These are phyloP conservation scores for Colletotrichum viniferum DNA, from an alignment of 2,329 filamentous ascomycete species.

Conservation along the genomic window DNA sequence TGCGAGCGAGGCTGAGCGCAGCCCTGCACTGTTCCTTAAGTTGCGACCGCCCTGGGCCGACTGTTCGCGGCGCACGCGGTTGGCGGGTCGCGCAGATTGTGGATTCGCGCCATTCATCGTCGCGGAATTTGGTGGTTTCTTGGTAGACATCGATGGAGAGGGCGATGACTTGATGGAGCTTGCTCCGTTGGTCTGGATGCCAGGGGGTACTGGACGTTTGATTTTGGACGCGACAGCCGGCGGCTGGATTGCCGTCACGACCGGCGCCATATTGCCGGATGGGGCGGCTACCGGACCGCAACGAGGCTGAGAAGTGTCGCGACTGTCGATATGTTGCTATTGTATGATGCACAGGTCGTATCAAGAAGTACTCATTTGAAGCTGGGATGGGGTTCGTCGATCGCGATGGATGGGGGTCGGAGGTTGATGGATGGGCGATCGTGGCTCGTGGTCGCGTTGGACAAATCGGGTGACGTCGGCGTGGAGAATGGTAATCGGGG, in stretches of 20 bases:
- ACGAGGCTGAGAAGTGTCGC: not conserved
- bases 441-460: not conserved
- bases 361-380: slow-evolving; percentile 13
- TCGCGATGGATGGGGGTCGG: not conserved
- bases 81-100: slow-evolving; percentile 50
- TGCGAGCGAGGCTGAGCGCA: slow-evolving; percentile 52
- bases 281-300: slow-evolving; percentile 8
- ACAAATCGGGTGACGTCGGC: slow-evolving; percentile 17
- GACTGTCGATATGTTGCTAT: not conserved
- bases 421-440: not conserved
- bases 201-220: slow-evolving; percentile 70
- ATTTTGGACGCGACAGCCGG: slow-evolving; percentile 58
- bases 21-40: slow-evolving; percentile 55
- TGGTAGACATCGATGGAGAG: slow-evolving; percentile 60
- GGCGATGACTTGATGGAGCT: slow-evolving; percentile 63
- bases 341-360: not conserved
- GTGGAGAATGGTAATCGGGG: not conserved
- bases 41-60: slow-evolving; percentile 49
- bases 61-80: slow-evolving; percentile 63
- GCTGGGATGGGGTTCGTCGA: not conserved
- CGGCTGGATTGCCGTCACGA: slow-evolving; percentile 52
- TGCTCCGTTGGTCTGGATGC: slow-evolving; percentile 69
- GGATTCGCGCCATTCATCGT: slow-evolving; percentile 47
- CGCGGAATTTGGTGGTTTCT: slow-evolving; percentile 53
- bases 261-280: slow-evolving; percentile 54